phyloP scores from a whole-genome alignment of 768 basidiomycete genomes.

The Termitomyces titanicus region DNA sequence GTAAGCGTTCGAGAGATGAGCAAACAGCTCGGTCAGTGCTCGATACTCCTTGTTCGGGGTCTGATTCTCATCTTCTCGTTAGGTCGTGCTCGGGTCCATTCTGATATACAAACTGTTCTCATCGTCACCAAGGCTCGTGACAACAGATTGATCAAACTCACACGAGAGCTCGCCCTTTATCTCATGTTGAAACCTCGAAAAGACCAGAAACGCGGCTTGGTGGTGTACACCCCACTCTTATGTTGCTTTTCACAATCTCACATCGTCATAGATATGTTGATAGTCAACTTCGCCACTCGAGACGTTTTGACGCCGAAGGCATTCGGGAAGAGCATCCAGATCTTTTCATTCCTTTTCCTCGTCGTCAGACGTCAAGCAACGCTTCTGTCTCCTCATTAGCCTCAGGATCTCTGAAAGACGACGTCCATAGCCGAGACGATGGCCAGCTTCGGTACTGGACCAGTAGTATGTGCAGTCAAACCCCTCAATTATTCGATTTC shows the following conservation, averaged over 20 bases:
- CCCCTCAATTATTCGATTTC: conserved; percentile 94
- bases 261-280: conserved; percentile 78
- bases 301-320: conserved; percentile 91
- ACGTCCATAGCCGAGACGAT: conserved; percentile 49
- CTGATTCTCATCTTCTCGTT: conserved; percentile 5
- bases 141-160: conserved; percentile 93
- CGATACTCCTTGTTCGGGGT: neutral
- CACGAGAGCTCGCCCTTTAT: conserved; percentile 89
- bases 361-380: conserved; percentile 68
- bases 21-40: conserved; percentile 84
- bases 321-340: conserved; percentile 85
- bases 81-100: conserved; percentile 91
- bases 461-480: conserved; percentile 88
- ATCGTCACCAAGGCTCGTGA: conserved; percentile 98
- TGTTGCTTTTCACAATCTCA: conserved; percentile 1
- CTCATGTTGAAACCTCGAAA: conserved; percentile 85
- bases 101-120: conserved; percentile 88
- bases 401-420: conserved; percentile 40
- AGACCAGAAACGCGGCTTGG: conserved; percentile 68
- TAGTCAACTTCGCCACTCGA: conserved; percentile 81
- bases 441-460: conserved; percentile 99
- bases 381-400: conserved; percentile 58
- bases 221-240: conserved; percentile 55
- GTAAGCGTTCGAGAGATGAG: conserved; percentile 98
- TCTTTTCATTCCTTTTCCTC: conserved; percentile 76